phyloP scores from a whole-genome alignment of 305 asterid species.

The Rubia balearica region DNA sequence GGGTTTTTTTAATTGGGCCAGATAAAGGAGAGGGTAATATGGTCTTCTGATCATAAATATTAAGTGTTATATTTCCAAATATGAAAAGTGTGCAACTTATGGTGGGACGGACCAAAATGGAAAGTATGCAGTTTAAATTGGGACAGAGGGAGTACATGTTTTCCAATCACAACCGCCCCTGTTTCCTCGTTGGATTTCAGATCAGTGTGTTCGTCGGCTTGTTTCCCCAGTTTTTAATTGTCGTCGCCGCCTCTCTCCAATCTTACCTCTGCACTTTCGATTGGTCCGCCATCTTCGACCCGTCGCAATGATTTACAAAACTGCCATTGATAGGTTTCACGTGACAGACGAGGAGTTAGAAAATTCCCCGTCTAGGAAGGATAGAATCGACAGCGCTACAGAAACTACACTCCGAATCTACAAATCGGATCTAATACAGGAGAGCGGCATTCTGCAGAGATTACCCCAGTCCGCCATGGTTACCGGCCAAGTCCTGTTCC shows the following conservation, averaged over 20 bases:
- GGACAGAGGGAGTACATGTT: no score
- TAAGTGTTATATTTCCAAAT: no score
- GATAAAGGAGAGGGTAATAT: no score
- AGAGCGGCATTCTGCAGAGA: slow-evolving; percentile 76
- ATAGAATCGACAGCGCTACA: slow-evolving; percentile 69
- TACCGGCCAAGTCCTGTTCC: not conserved
- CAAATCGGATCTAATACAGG: slow-evolving; percentile 85
- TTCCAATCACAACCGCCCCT: not conserved
- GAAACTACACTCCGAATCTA: slow-evolving; percentile 73
- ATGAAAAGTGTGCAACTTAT: no score
- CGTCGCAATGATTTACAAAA: slow-evolving; percentile 51
- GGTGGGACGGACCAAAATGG: no score
- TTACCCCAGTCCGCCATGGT: slow-evolving; percentile 12
- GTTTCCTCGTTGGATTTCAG: not conserved
- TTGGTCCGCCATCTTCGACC: no score
- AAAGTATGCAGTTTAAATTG: no score
- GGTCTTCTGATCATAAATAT: no score
- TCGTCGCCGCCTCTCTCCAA: not conserved
- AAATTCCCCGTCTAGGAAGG: slow-evolving; percentile 65
- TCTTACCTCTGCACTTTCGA: not conserved
- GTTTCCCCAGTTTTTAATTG: not conserved
- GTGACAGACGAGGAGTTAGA: slow-evolving; percentile 64
- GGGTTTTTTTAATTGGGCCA: no score
- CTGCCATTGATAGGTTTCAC: slow-evolving; percentile 81
- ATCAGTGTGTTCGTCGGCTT: not conserved